Evolutionary conservation across 495 filamentous ascomycete species (phyloP).

Genomic region (Penicillium cosmopolitanum): DNA sequence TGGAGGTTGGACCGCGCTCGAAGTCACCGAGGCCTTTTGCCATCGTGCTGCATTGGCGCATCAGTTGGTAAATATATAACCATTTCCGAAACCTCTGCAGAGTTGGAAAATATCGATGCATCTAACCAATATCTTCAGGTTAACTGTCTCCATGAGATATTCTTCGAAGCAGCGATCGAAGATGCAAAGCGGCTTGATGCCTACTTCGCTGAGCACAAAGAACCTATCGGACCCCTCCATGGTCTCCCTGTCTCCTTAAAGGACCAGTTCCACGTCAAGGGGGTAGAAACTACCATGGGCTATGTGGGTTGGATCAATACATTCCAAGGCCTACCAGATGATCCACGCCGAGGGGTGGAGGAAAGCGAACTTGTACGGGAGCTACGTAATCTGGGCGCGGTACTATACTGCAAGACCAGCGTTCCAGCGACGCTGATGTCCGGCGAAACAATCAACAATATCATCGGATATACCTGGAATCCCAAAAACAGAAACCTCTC

Average conservation of each 20-base stretch:
- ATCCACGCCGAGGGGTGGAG: constrained; percentile 37
- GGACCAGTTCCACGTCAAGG: constrained; percentile 72
- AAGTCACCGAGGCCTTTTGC: constrained; percentile 60
- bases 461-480: constrained; percentile 56
- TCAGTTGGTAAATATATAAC: constrained; percentile 46
- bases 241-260: constrained; percentile 70
- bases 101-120: neutral
- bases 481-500: constrained; percentile 52
- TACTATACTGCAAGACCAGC: constrained; percentile 69
- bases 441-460: constrained; percentile 61
- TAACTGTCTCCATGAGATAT: constrained; percentile 65
- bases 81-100: neutral
- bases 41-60: constrained; percentile 61
- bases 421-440: constrained; percentile 65
- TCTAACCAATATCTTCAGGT: constrained; percentile 30
- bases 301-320: constrained; percentile 58
- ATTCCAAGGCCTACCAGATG: constrained; percentile 50
- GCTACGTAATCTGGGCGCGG: constrained; percentile 60
- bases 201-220: constrained; percentile 51
- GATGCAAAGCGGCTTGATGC: constrained; percentile 63
- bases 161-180: constrained; percentile 63
- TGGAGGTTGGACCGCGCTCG: constrained; percentile 49
- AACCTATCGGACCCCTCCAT: constrained; percentile 61
- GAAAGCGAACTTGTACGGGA: constrained; percentile 57
- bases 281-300: constrained; percentile 68